These are phyloP conservation scores for Juncus effusus DNA, from an alignment of 176 grass and related monocot genomes.

Conservation along the genomic window DNA sequence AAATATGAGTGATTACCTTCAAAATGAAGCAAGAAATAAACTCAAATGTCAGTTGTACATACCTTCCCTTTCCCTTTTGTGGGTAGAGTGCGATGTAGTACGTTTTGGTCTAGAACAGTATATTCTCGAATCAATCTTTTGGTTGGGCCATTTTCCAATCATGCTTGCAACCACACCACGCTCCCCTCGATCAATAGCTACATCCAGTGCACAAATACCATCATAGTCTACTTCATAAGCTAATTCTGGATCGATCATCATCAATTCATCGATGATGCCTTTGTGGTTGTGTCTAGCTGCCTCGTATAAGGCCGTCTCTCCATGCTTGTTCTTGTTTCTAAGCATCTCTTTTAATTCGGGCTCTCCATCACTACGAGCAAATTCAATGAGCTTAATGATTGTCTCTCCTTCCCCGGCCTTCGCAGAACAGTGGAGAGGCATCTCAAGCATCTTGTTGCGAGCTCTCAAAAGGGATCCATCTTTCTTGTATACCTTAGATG, in stretches of 20 bases:
- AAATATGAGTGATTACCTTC: too few relatives aligned
- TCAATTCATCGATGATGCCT: neutral
- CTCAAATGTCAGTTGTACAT: too few relatives aligned
- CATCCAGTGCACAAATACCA: constrained; percentile 11
- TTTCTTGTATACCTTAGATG: neutral
- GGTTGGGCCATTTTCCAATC: neutral
- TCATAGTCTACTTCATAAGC: neutral
- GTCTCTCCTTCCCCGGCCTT: neutral
- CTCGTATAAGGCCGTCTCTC: constrained; percentile 25
- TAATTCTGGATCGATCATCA: constrained; percentile 3
- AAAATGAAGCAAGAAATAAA: constrained; percentile 31
- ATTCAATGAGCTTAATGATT: neutral
- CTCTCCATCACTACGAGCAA: neutral
- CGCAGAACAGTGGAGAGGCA: constrained; percentile 29
- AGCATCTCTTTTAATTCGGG: neutral
- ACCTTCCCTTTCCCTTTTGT: too few relatives aligned
- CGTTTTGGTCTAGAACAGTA: neutral
- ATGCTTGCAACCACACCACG: neutral
- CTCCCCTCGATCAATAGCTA: neutral
- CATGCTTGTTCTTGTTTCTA: neutral
- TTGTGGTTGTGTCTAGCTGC: neutral
- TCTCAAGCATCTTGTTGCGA: constrained; percentile 14
- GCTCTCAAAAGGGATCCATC: neutral
- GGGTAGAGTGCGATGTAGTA: too few relatives aligned
- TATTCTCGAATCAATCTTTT: constrained; percentile 21